Percentiles rank a stretch among this genome's conserved stretches.
Conservation (phyloP, 805 yeast genomes). For the Ogataea trehaloabstinens region DNA sequence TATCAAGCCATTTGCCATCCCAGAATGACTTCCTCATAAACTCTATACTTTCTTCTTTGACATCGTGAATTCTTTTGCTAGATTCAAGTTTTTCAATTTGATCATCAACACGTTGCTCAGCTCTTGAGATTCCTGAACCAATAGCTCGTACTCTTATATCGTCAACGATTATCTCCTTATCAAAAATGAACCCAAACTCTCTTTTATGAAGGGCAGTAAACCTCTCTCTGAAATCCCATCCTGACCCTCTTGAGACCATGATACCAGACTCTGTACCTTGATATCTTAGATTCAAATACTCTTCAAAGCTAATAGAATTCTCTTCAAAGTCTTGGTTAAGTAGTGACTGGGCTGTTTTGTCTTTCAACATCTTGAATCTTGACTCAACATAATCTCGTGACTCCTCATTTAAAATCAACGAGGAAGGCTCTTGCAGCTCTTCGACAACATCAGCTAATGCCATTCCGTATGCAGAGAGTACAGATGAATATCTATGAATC, state of each 20-base stretch:
- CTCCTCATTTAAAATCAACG: slow-evolving; percentile 37
- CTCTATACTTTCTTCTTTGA: slow-evolving; percentile 26
- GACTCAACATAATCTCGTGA: slow-evolving; percentile 36
- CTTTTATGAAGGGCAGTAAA: slow-evolving; percentile 58
- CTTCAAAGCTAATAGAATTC: slow-evolving; percentile 51
- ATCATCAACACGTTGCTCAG: slow-evolving; percentile 43
- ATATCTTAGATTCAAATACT: slow-evolving; percentile 72
- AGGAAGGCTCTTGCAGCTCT: slow-evolving; percentile 74
- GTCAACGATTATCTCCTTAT: slow-evolving; percentile 57
- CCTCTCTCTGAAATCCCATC: slow-evolving; percentile 34
- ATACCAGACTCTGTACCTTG: slow-evolving; percentile 84
- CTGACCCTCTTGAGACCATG: slow-evolving; percentile 45
- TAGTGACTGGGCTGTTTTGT: slow-evolving; percentile 41
- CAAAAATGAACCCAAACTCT: slow-evolving; percentile 71
- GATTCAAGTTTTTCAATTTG: slow-evolving; percentile 43
- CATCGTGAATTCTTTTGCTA: slow-evolving; percentile 20
- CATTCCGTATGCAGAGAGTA: slow-evolving; percentile 86
- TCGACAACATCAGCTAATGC: slow-evolving; percentile 81
- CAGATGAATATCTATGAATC: slow-evolving; percentile 79
- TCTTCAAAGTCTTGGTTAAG: slow-evolving; percentile 52
- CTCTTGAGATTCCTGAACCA: slow-evolving; percentile 52
- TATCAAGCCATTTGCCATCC: slow-evolving; percentile 45
- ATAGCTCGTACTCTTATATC: slow-evolving; percentile 72
- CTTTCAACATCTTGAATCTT: slow-evolving; percentile 45
- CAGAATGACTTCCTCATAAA: slow-evolving; percentile 54